Evolutionary conservation across 371 early-diverging fungal species (phyloP).

Genomic region (Rhizopus stolonifer): DNA sequence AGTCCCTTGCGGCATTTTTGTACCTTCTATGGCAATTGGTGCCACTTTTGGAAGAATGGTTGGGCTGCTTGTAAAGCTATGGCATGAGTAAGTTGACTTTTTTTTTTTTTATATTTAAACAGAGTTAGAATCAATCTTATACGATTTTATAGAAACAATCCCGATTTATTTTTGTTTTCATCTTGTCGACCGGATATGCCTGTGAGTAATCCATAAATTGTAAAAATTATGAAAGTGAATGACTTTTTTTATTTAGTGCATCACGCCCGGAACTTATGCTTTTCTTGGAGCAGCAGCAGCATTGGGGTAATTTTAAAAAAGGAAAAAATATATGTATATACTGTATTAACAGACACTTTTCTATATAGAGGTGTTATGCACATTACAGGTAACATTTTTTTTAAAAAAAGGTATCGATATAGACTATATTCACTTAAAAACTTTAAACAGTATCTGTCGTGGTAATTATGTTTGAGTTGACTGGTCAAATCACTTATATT

Average conservation of each 20-base stretch:
- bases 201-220: slow-evolving; percentile 26
- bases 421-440: not conserved
- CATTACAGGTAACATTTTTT: slow-evolving; percentile 50
- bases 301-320: slow-evolving; percentile 57
- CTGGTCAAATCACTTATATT: slow-evolving; percentile 89
- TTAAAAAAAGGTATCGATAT: not conserved
- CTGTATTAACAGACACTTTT: not conserved
- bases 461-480: slow-evolving; percentile 97
- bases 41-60: slow-evolving; percentile 91
- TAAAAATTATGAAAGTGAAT: not conserved
- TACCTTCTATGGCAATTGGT: slow-evolving; percentile 95
- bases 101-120: too few relatives aligned
- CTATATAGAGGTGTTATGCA: slow-evolving; percentile 62
- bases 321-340: not conserved
- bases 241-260: slow-evolving; percentile 54
- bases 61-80: slow-evolving; percentile 76
- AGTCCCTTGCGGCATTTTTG: slow-evolving; percentile 93
- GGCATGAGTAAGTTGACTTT: slow-evolving; percentile 39
- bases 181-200: slow-evolving; percentile 77
- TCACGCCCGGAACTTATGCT: slow-evolving; percentile 95
- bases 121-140: too few relatives aligned
- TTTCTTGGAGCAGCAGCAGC: slow-evolving; percentile 95
- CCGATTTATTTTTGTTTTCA: slow-evolving; percentile 71
- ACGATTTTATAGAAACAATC: slow-evolving; percentile 48
- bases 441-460: slow-evolving; percentile 75